A percentile compares a stretch with the other conserved stretches of the same genome.
Evolutionary conservation across 257 asterid species (phyloP).

Genomic region (Verbena officinalis): DNA sequence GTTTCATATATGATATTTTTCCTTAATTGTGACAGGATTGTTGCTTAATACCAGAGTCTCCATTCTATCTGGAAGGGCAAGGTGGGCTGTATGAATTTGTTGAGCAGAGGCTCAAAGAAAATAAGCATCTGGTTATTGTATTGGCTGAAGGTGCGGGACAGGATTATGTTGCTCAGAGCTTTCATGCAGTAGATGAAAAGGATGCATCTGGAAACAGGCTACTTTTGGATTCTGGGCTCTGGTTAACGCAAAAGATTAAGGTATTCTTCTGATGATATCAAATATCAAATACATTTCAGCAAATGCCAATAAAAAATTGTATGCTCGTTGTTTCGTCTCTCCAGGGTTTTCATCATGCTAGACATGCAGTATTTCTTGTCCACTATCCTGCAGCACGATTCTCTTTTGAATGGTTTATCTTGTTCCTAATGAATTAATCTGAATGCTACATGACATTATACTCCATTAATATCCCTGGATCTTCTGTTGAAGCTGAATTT

Average conservation of each 20-base stretch:
- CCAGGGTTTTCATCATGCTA: constrained; percentile 9
- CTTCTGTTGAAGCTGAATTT: constrained; percentile 16
- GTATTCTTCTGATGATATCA: constrained; percentile 39
- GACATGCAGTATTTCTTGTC: constrained; percentile 7
- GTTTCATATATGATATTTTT: constrained; percentile 26
- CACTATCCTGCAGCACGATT: constrained; percentile 3
- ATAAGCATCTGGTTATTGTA: constrained; percentile 80
- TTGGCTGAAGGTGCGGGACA: constrained; percentile 99
- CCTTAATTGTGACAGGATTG: constrained; percentile 72
- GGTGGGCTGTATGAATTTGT: constrained; percentile 89
- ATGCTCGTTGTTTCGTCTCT: constrained; percentile 12
- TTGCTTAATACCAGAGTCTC: constrained; percentile 96
- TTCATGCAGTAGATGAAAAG: constrained; percentile 60
- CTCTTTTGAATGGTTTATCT: constrained; percentile 9
- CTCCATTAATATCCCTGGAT: constrained; percentile 11
- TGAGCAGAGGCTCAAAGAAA: constrained; percentile 83
- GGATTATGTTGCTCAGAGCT: constrained; percentile 72
- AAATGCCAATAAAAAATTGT: constrained; percentile 3
- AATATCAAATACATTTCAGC: not conserved
- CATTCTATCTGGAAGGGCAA: constrained; percentile 85
- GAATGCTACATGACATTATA: not conserved
- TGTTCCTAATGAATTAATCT: constrained; percentile 1
- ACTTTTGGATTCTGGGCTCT: constrained; percentile 84
- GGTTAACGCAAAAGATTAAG: constrained; percentile 90
- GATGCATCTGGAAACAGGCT: constrained; percentile 94